Evolutionary conservation across 2,329 filamentous ascomycete species (phyloP).

Genomic region (Colletotrichum ledebouriae): DNA sequence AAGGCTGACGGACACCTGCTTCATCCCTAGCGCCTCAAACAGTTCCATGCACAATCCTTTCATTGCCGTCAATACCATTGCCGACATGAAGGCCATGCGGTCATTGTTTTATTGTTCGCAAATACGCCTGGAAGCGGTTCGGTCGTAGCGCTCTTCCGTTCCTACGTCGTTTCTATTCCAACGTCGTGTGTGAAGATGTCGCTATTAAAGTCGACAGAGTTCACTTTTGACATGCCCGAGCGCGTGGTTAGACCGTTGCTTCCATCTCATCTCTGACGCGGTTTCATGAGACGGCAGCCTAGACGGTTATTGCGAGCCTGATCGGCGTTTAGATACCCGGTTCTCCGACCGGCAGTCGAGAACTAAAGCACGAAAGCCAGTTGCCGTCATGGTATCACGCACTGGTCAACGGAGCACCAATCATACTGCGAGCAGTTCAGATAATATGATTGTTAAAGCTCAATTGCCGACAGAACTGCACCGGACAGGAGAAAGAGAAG

Average conservation of each 20-base stretch:
- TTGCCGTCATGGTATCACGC: constrained; percentile 6
- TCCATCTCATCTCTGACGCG: constrained; percentile 6
- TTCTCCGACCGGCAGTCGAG: neutral
- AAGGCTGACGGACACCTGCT: constrained; percentile 36
- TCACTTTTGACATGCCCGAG: constrained; percentile 5
- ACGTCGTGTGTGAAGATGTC: constrained; percentile 15
- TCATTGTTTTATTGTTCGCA: constrained; percentile 16
- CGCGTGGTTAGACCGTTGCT: constrained; percentile 12
- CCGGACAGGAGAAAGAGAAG: neutral
- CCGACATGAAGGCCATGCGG: neutral
- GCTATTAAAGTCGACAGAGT: neutral
- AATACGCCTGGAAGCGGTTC: constrained; percentile 6
- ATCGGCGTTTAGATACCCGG: constrained; percentile 19
- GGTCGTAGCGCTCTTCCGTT: constrained; percentile 4
- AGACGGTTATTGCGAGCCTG: neutral
- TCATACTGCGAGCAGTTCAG: neutral
- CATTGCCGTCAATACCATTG: neutral
- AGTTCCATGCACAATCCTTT: neutral
- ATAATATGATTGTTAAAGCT: constrained; percentile 7
- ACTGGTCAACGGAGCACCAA: neutral
- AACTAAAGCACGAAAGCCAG: constrained; percentile 15
- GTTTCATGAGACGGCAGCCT: constrained; percentile 13
- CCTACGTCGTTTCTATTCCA: constrained; percentile 8
- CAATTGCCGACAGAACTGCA: neutral
- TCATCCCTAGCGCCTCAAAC: constrained; percentile 16